Conservation (phyloP, 768 basidiomycete genomes). For the Rhodotorula taiwanensis region DNA sequence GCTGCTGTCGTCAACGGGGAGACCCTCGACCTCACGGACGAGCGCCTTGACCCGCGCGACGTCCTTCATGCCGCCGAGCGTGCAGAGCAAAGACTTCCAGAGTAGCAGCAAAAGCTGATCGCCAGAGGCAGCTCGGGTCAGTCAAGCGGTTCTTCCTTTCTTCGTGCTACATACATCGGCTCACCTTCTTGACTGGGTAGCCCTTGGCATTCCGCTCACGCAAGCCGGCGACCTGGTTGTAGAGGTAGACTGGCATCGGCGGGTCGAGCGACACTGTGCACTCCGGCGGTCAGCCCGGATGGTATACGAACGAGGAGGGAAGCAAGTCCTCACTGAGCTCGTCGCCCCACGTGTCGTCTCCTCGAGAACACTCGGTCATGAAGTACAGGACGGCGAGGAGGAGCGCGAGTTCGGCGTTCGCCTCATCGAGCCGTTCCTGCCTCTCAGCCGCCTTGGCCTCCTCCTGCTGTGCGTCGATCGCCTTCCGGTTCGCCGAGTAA, state of each 20-base stretch:
- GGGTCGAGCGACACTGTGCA: constrained; percentile 83
- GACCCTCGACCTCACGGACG: constrained; percentile 72
- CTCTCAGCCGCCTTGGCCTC: constrained; percentile 50
- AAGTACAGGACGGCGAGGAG: constrained; percentile 93
- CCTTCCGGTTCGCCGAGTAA: neutral
- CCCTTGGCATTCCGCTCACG: constrained; percentile 90
- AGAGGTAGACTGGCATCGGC: constrained; percentile 84
- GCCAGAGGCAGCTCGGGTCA: too few relatives aligned
- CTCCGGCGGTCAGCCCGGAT: too few relatives aligned
- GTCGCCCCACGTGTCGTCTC: constrained; percentile 88
- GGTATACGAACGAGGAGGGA: neutral
- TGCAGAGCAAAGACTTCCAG: constrained; percentile 89
- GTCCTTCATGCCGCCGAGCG: constrained; percentile 87
- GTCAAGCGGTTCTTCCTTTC: neutral
- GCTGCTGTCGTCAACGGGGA: constrained; percentile 48
- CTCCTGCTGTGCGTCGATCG: constrained; percentile 11
- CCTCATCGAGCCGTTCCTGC: constrained; percentile 75
- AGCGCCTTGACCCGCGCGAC: constrained; percentile 72
- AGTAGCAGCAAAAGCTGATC: constrained; percentile 88
- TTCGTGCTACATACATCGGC: too few relatives aligned
- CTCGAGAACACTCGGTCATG: constrained; percentile 84
- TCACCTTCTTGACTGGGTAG: constrained; percentile 93
- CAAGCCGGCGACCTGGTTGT: constrained; percentile 79
- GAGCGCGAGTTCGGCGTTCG: constrained; percentile 85
- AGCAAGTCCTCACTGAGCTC: constrained; percentile 96